Evolutionary conservation across 2,329 filamentous ascomycete genomes (phyloP).

Genomic region (Fusarium beomiforme): DNA sequence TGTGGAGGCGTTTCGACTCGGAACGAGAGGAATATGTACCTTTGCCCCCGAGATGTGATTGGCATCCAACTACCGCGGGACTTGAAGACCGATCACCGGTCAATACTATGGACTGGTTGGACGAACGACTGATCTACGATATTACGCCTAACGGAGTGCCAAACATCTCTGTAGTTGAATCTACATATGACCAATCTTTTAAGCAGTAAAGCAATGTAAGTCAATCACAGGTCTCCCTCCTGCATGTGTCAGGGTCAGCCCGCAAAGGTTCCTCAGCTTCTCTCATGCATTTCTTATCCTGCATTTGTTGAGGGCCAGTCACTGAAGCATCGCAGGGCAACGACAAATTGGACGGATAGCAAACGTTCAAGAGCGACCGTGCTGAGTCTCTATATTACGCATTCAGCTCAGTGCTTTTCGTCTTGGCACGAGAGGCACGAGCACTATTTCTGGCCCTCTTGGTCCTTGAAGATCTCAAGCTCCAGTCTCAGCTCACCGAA

Average conservation of each 20-base stretch:
- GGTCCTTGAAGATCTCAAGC: background rate
- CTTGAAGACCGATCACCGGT: background rate
- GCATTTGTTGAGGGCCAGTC: too few species aligned
- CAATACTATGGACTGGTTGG: background rate
- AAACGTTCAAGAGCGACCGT: background rate
- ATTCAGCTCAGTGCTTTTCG: background rate
- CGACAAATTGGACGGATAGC: background rate
- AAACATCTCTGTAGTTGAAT: background rate
- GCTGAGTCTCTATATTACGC: background rate
- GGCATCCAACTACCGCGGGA: background rate
- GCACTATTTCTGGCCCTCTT: rapidly evolving
- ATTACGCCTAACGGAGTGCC: background rate
- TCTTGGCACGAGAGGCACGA: background rate
- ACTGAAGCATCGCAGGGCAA: background rate
- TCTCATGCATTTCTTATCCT: too few species aligned
- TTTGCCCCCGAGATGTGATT: background rate
- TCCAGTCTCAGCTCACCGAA: background rate
- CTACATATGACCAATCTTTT: background rate
- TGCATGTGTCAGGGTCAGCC: too few species aligned
- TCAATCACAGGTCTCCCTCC: background rate
- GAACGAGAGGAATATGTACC: background rate
- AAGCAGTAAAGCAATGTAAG: background rate
- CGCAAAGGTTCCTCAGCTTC: too few species aligned
- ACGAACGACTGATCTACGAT: background rate
- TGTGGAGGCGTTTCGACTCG: background rate